These are phyloP conservation scores for Fusarium euwallaceae DNA, from an alignment of 2,329 filamentous ascomycete genomes.

Conservation along the genomic window DNA sequence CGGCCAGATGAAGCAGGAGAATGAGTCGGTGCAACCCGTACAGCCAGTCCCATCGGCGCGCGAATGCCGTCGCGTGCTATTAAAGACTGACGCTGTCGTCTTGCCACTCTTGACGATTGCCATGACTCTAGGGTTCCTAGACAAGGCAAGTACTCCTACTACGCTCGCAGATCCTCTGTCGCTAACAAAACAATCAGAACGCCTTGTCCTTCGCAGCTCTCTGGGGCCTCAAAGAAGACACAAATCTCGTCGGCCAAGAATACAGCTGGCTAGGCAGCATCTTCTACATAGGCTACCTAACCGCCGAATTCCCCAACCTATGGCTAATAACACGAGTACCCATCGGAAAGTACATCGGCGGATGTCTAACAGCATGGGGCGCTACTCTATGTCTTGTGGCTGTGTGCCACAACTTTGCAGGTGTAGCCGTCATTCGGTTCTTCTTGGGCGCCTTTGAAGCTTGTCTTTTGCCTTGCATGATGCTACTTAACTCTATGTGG, in stretches of 20 bases:
- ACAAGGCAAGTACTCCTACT: conserved; percentile 7
- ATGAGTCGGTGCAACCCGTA: neutral
- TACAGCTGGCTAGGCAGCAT: conserved; percentile 73
- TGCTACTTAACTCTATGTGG: conserved; percentile 51
- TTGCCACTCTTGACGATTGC: conserved; percentile 18
- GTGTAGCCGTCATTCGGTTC: conserved; percentile 45
- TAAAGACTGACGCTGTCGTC: conserved; percentile 25
- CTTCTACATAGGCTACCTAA: conserved; percentile 61
- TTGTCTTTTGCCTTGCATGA: conserved; percentile 45
- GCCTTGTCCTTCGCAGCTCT: conserved; percentile 33
- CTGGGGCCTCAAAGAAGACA: conserved; percentile 39
- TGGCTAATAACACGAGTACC: conserved; percentile 40
- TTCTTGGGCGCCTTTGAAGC: conserved; percentile 50
- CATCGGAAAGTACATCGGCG: conserved; percentile 37
- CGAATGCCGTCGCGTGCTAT: neutral
- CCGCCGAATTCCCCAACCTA: conserved; percentile 60
- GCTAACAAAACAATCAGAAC: conserved; percentile 3
- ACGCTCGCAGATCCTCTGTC: fast-evolving
- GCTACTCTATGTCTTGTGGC: conserved; percentile 43
- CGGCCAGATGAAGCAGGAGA: neutral
- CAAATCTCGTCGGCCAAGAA: conserved; percentile 55
- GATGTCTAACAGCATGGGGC: conserved; percentile 41
- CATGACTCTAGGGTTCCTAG: conserved; percentile 7
- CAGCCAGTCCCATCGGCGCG: neutral
- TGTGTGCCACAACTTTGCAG: conserved; percentile 39